Evolutionary conservation across 2,329 filamentous ascomycete genomes (phyloP).

Genomic region (Bimuria novae-zelandiae): DNA sequence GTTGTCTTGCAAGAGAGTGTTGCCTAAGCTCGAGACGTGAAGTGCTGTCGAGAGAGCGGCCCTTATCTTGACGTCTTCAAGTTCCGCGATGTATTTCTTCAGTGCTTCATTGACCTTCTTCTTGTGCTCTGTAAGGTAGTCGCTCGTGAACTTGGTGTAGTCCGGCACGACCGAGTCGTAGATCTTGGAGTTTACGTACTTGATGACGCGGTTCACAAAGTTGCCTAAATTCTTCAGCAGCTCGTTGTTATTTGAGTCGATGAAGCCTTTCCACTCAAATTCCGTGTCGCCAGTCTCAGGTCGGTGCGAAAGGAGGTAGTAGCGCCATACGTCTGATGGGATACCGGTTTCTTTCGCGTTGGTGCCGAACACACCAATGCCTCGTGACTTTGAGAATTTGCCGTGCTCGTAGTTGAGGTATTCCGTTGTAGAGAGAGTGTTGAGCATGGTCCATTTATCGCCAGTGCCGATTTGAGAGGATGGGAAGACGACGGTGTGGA

Average conservation of each 20-base stretch:
- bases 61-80: constrained; percentile 74
- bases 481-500: constrained; percentile 92
- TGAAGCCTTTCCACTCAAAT: constrained; percentile 87
- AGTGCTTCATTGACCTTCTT: constrained; percentile 69
- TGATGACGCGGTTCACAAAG: constrained; percentile 63
- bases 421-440: constrained; percentile 87
- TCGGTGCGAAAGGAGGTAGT: constrained; percentile 83
- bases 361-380: constrained; percentile 89
- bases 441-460: constrained; percentile 86
- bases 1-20: constrained; percentile 62
- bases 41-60: constrained; percentile 68
- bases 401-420: constrained; percentile 54
- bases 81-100: constrained; percentile 67
- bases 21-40: constrained; percentile 66
- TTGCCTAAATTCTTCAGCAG: constrained; percentile 75
- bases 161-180: constrained; percentile 73
- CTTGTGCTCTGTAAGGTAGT: constrained; percentile 51
- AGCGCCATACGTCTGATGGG: constrained; percentile 86
- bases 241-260: constrained; percentile 85
- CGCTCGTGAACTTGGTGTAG: constrained; percentile 59
- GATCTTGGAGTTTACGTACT: constrained; percentile 72
- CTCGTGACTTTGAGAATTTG: constrained; percentile 91
- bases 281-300: constrained; percentile 87
- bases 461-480: constrained; percentile 81
- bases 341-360: constrained; percentile 86